phyloP scores from a whole-genome alignment of 257 asterid species.

The Ligustrum vulgare region DNA sequence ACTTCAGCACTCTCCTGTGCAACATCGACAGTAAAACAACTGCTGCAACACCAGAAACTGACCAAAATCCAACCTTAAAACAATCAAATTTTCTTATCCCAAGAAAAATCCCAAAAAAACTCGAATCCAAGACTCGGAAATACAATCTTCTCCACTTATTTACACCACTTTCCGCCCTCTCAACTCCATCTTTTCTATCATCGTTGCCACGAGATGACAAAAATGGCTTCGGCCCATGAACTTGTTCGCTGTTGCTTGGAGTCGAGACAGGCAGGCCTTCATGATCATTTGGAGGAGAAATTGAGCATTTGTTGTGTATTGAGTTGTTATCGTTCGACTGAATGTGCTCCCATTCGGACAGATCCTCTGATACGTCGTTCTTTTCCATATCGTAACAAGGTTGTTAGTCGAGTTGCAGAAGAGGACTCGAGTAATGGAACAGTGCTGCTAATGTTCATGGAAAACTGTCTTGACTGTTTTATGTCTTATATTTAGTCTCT shows the following conservation, averaged over 20 bases:
- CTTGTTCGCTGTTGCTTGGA: constrained; percentile 17
- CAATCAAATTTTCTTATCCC: constrained; percentile 24
- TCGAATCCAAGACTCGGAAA: constrained; percentile 26
- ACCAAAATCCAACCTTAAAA: constrained; percentile 33
- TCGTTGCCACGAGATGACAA: constrained; percentile 12
- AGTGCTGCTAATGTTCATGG: background rate
- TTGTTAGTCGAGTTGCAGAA: background rate
- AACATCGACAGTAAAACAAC: constrained; percentile 29
- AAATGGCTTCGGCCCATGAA: constrained; percentile 20
- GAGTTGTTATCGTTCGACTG: constrained; percentile 8
- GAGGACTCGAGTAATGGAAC: background rate
- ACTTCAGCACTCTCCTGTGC: constrained; percentile 34
- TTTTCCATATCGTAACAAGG: constrained; percentile 41
- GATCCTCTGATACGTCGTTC: constrained; percentile 35
- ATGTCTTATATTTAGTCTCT: constrained; percentile 10
- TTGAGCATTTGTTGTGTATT: constrained; percentile 28
- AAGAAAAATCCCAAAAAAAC: constrained; percentile 29
- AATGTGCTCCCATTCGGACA: constrained; percentile 59
- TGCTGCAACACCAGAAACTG: constrained; percentile 46
- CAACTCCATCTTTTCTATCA: constrained; percentile 11
- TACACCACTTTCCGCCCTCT: background rate
- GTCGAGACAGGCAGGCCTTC: constrained; percentile 37
- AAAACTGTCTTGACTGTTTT: background rate
- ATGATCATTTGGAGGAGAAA: constrained; percentile 46
- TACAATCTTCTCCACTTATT: constrained; percentile 29